Evolutionary conservation across 148 eudicot genomes (phyloP).

Genomic region (Spergularia bocconei): DNA sequence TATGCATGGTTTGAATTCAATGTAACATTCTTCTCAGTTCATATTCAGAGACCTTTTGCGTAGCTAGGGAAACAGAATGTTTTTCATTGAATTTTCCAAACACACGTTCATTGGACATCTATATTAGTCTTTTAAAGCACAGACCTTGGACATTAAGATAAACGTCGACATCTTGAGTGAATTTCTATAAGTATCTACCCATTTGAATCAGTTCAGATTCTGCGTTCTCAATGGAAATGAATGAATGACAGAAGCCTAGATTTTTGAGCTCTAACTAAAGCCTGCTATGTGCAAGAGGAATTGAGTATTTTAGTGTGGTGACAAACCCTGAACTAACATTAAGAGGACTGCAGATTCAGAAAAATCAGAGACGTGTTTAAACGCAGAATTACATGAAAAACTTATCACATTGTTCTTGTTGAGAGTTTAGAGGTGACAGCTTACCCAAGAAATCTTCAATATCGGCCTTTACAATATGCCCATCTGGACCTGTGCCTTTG

Average conservation of each 20-base stretch:
- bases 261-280: conserved; percentile 15
- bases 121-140: no score
- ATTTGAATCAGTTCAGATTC: background rate
- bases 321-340: background rate
- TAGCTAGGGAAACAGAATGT: no score
- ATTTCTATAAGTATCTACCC: background rate
- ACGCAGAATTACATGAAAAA: background rate
- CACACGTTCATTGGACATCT: no score
- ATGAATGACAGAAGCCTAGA: background rate
- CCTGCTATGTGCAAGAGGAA: background rate
- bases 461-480: conserved; percentile 89
- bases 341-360: background rate
- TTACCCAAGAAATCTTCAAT: conserved; percentile 92
- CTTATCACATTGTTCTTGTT: background rate
- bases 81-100: no score
- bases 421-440: background rate
- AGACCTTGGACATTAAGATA: background rate
- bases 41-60: no score
- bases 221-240: background rate
- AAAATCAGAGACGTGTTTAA: background rate
- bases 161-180: background rate
- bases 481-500: conserved; percentile 98
- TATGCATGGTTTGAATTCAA: no score
- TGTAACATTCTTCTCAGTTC: no score
- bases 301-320: background rate